Conservation (phyloP, 2,329 filamentous ascomycete genomes). For the Cordyceps sp. region DNA sequence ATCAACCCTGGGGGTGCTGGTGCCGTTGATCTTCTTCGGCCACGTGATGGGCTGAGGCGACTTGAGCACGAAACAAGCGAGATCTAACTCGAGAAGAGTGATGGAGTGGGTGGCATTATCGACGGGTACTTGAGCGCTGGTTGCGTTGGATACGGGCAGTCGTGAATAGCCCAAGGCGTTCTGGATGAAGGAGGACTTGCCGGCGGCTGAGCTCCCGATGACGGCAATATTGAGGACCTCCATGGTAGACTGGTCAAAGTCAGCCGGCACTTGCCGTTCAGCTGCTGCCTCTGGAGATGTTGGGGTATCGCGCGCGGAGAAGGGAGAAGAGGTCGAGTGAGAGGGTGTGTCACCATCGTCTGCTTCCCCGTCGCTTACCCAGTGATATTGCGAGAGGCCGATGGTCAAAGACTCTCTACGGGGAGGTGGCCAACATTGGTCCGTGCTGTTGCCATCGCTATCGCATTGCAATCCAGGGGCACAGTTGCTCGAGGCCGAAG, state of each 20-base stretch:
- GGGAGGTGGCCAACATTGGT: constrained; percentile 25
- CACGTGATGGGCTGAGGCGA: constrained; percentile 42
- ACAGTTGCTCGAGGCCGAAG: too few species aligned
- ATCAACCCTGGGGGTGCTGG: constrained; percentile 59
- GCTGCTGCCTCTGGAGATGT: too few species aligned
- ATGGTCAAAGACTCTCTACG: constrained; percentile 32
- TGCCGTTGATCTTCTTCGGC: constrained; percentile 53
- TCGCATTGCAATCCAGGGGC: constrained; percentile 10
- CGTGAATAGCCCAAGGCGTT: constrained; percentile 38
- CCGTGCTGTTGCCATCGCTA: constrained; percentile 22
- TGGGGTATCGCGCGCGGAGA: not conserved
- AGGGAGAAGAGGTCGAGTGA: not conserved
- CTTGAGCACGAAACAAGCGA: constrained; percentile 46
- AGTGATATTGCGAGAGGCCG: constrained; percentile 14
- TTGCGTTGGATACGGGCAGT: constrained; percentile 35
- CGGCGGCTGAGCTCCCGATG: constrained; percentile 48
- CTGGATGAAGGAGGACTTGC: constrained; percentile 54
- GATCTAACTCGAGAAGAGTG: constrained; percentile 47
- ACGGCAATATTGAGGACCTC: constrained; percentile 48
- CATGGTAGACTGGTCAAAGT: too few species aligned
- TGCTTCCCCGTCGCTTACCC: constrained; percentile 14
- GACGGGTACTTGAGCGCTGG: constrained; percentile 38
- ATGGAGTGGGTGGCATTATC: constrained; percentile 42
- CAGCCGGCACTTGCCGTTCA: too few species aligned
- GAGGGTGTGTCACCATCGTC: not conserved